phyloP scores from a whole-genome alignment of 2,329 filamentous ascomycete genomes.

The Reticulascus tulasneorum region DNA sequence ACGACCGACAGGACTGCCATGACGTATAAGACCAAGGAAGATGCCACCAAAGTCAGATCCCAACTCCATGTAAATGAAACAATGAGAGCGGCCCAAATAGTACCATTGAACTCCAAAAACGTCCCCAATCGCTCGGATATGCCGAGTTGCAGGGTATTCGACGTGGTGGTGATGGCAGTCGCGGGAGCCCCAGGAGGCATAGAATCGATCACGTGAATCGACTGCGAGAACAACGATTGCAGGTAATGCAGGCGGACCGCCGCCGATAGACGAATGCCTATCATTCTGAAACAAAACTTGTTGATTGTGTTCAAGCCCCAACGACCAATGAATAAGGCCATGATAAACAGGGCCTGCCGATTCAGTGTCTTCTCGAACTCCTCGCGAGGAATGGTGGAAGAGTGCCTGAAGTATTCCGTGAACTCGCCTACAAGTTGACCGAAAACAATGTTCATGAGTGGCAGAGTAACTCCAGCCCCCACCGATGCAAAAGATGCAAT shows the following conservation, averaged over 20 bases:
- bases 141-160: slow-evolving; percentile 50
- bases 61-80: slow-evolving; percentile 51
- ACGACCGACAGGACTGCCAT: slow-evolving; percentile 23
- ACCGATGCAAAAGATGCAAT: slow-evolving; percentile 26
- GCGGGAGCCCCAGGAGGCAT: slow-evolving; percentile 47
- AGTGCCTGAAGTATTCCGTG: slow-evolving; percentile 20
- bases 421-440: slow-evolving; percentile 24
- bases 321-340: slow-evolving; percentile 19
- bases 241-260: slow-evolving; percentile 48
- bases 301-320: slow-evolving; percentile 17
- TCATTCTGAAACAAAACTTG: slow-evolving; percentile 42
- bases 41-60: slow-evolving; percentile 47
- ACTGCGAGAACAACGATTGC: slow-evolving; percentile 44
- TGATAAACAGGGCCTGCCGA: slow-evolving; percentile 20
- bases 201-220: slow-evolving; percentile 45
- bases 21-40: slow-evolving; percentile 41
- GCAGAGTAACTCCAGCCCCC: slow-evolving; percentile 27
- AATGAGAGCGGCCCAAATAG: slow-evolving; percentile 40
- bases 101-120: slow-evolving; percentile 38
- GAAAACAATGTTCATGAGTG: slow-evolving; percentile 34
- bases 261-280: slow-evolving; percentile 46
- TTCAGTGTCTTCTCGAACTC: slow-evolving; percentile 13
- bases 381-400: slow-evolving; percentile 18
- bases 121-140: slow-evolving; percentile 48
- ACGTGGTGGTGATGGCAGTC: slow-evolving; percentile 48